These are phyloP conservation scores for Ceratobasidium theobromae DNA, from an alignment of 1,284 basidiomycete species.

Conservation along the genomic window DNA sequence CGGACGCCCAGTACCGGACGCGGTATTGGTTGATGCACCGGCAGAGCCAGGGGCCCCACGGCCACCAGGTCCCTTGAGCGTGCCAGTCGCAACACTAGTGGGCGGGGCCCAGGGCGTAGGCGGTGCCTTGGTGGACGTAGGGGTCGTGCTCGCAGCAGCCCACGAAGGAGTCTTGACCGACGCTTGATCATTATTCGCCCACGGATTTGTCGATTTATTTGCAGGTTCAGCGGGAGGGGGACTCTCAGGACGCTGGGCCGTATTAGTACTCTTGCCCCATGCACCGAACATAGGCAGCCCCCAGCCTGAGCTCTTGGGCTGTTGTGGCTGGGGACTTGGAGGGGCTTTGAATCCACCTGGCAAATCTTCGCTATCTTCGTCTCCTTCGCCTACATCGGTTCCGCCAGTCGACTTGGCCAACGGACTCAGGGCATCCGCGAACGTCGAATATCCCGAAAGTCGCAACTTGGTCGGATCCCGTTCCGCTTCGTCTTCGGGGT, in stretches of 20 bases:
- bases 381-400: background rate
- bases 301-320: too few relatives aligned
- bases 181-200: background rate
- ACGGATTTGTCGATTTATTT: too few relatives aligned
- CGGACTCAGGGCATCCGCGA: conserved; percentile 28
- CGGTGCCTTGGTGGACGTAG: conserved; percentile 10
- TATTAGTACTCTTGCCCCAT: conserved; percentile 25
- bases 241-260: too few relatives aligned
- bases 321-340: background rate
- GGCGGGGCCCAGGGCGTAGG: conserved; percentile 3
- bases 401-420: conserved; percentile 4
- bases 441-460: conserved; percentile 26
- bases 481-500: conserved; percentile 20
- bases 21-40: background rate
- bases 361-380: background rate
- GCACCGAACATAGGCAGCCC: too few relatives aligned
- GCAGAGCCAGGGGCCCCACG: background rate
- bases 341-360: conserved; percentile 4
- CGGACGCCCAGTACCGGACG: too few relatives aligned
- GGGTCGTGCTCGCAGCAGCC: background rate
- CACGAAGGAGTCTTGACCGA: background rate
- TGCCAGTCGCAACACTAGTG: conserved; percentile 1
- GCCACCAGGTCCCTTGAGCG: background rate
- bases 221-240: too few relatives aligned
- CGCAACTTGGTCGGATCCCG: conserved; percentile 25